These are phyloP conservation scores for Houttuynia cordata DNA, from an alignment of 164 flowering plant species.

Conservation along the genomic window DNA sequence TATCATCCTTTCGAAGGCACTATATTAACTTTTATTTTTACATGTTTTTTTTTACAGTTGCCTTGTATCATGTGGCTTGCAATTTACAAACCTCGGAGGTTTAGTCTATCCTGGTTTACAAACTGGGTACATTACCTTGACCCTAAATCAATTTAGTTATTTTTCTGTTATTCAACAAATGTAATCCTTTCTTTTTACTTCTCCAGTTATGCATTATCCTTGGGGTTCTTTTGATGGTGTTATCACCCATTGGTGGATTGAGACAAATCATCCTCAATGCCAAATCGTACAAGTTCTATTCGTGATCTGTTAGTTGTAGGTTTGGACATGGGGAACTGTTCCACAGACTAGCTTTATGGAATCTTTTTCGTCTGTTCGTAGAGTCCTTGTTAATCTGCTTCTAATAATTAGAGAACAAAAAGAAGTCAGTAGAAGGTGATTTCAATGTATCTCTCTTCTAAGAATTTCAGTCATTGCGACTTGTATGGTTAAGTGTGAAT, in stretches of 20 bases:
- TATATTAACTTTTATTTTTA: background rate
- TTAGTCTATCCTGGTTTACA: slow-evolving; percentile 45
- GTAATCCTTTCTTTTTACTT: slow-evolving; percentile 1
- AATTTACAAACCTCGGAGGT: slow-evolving; percentile 46
- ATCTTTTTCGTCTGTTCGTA: too few relatives aligned
- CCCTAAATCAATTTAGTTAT: background rate
- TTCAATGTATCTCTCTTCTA: too few relatives aligned
- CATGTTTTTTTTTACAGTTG: slow-evolving; percentile 34
- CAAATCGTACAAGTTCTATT: slow-evolving; percentile 39
- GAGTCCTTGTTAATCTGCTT: too few relatives aligned
- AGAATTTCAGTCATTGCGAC: too few relatives aligned
- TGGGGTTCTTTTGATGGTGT: slow-evolving; percentile 40
- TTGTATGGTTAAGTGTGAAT: too few relatives aligned
- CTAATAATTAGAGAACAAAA: too few relatives aligned
- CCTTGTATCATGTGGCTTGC: slow-evolving; percentile 74
- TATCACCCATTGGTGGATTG: slow-evolving; percentile 63
- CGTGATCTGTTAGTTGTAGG: slow-evolving; percentile 12
- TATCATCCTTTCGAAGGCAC: background rate
- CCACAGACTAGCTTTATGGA: too few relatives aligned
- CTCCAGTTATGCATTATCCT: slow-evolving; percentile 48
- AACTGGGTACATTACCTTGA: slow-evolving; percentile 38
- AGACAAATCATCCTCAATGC: slow-evolving; percentile 38
- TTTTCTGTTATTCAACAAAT: background rate
- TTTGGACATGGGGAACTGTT: too few relatives aligned
- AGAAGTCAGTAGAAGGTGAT: too few relatives aligned